A percentile compares a stretch with the other conserved stretches of the same genome.
Evolutionary conservation across 2,329 filamentous ascomycete species (phyloP).

Genomic region (Ophiostoma sp.): DNA sequence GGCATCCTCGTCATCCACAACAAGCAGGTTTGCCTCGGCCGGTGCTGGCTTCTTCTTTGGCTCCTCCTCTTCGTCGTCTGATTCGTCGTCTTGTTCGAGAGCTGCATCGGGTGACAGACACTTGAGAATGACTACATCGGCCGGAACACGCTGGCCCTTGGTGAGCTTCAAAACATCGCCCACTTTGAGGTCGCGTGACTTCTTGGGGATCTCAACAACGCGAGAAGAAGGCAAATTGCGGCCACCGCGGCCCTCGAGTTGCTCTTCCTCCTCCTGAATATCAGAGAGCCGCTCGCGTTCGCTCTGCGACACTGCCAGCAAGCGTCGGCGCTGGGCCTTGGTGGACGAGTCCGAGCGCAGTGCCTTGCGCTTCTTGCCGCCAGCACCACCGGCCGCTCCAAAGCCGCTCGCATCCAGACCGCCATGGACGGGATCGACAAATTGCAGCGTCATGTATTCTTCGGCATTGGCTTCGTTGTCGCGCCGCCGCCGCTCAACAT

Average conservation of each 20-base stretch:
- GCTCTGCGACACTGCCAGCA: conserved; percentile 26
- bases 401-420: conserved; percentile 22
- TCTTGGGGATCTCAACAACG: conserved; percentile 65
- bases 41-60: neutral
- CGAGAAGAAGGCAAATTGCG: conserved; percentile 41
- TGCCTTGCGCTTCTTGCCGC: conserved; percentile 34
- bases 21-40: neutral
- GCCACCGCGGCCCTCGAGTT: conserved; percentile 37
- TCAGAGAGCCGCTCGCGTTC: conserved; percentile 51
- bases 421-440: conserved; percentile 50
- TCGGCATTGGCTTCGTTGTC: conserved; percentile 95
- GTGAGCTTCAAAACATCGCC: conserved; percentile 90
- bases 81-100: neutral
- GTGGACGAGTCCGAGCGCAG: conserved; percentile 43
- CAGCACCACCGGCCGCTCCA: neutral
- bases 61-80: conserved; percentile 27
- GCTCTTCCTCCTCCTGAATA: conserved; percentile 64
- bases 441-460: conserved; percentile 70
- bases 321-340: conserved; percentile 36
- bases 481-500: conserved; percentile 76
- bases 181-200: conserved; percentile 82
- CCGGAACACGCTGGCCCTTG: conserved; percentile 89
- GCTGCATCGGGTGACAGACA: conserved; percentile 42
- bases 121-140: conserved; percentile 89
- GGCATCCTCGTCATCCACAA: conserved; percentile 24